phyloP scores from a whole-genome alignment of 2,329 filamentous ascomycete species.

The Ophiostoma angusticollis region DNA sequence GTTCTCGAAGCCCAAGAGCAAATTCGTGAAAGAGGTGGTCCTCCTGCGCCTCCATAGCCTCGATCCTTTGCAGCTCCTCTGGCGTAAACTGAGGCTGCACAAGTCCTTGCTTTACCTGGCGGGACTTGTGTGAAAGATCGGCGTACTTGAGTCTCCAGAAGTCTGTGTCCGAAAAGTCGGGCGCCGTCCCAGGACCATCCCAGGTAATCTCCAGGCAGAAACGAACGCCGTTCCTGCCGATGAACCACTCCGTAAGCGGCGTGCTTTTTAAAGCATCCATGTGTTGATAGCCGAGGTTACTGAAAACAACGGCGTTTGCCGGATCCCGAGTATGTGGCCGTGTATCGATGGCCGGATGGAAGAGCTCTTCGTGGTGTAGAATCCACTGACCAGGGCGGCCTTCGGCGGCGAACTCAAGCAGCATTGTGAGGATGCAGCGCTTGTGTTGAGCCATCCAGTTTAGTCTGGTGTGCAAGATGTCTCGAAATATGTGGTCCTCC shows the following conservation, averaged over 20 bases:
- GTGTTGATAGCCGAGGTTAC: too few relatives aligned
- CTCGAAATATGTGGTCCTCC: not conserved
- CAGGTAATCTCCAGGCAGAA: not conserved
- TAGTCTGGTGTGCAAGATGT: not conserved
- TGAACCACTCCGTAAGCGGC: too few relatives aligned
- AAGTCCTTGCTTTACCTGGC: not conserved
- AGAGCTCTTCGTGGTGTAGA: slow-evolving; percentile 6
- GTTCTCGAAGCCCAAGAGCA: too few relatives aligned
- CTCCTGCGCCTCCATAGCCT: not conserved
- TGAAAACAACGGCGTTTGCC: not conserved
- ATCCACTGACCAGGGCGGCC: slow-evolving; percentile 7
- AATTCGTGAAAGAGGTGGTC: slow-evolving; percentile 1
- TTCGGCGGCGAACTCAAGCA: not conserved
- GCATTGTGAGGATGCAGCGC: not conserved
- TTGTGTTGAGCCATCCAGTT: not conserved
- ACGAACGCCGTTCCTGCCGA: not conserved
- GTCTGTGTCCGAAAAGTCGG: not conserved
- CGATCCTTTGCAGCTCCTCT: not conserved
- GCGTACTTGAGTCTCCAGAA: not conserved
- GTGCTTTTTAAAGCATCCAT: too few relatives aligned
- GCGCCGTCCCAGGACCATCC: not conserved
- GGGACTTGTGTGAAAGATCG: not conserved
- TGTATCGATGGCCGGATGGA: slow-evolving; percentile 4
- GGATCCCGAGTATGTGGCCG: slow-evolving; percentile 3
- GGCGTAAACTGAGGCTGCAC: not conserved